Percentiles rank a stretch among this genome's conserved stretches.
phyloP scores from a whole-genome alignment of 192 early-diverging fungal genomes.

The Jimgerdemannia lactiflua region DNA sequence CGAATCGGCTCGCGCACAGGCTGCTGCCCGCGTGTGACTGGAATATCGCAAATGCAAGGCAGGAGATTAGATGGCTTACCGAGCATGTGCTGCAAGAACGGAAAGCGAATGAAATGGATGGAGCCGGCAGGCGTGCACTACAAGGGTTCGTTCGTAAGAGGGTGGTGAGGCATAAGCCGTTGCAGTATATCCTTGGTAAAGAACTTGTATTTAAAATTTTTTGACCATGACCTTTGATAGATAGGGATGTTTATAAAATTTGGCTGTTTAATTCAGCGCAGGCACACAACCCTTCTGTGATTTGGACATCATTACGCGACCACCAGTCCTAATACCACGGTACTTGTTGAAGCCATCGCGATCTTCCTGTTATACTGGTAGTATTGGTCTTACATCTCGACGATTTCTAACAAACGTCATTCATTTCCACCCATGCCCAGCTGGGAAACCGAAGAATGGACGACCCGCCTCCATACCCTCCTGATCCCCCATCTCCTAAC shows the following conservation, averaged over 20 bases:
- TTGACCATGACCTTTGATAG: background rate
- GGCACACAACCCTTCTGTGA: conserved; percentile 85
- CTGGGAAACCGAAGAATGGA: conserved; percentile 97
- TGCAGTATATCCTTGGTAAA: conserved; percentile 89
- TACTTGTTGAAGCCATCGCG: conserved; percentile 24
- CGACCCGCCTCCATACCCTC: conserved; percentile 48
- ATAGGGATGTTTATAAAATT: background rate
- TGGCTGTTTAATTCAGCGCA: conserved; percentile 1
- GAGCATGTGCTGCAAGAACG: background rate
- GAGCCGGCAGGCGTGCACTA: too few species aligned
- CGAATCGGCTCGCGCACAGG: background rate
- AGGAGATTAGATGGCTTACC: background rate
- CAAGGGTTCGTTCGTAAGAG: background rate
- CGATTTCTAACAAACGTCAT: background rate
- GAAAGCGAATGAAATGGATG: background rate
- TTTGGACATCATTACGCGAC: conserved; percentile 63
- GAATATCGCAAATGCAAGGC: background rate
- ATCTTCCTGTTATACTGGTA: background rate
- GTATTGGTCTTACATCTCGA: background rate
- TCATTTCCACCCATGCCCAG: conserved; percentile 16
- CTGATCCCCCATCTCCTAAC: conserved; percentile 30
- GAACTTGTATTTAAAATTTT: background rate
- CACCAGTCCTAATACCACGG: conserved; percentile 85
- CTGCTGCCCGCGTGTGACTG: background rate
- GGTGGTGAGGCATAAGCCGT: conserved; percentile 58